A percentile compares a stretch with the other conserved stretches of the same genome.
These are phyloP conservation scores for Fusarium illudens DNA, from an alignment of 2,329 filamentous ascomycete species.

Conservation along the genomic window DNA sequence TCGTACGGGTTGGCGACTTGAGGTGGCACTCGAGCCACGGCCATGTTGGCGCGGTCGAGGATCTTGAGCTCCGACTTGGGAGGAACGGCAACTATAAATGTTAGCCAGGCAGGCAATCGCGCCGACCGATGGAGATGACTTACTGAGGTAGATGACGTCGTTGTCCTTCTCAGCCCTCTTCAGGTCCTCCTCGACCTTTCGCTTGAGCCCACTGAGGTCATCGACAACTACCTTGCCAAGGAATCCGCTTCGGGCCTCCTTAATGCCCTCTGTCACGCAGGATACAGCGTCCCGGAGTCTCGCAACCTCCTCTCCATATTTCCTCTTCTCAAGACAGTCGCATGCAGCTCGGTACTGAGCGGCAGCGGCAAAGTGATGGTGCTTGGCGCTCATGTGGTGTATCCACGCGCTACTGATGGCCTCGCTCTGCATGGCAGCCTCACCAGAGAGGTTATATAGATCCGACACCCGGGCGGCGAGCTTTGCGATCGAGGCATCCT, in stretches of 20 bases:
- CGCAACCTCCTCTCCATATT: slow-evolving; percentile 95
- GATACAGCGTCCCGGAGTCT: slow-evolving; percentile 81
- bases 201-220: slow-evolving; percentile 85
- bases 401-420: slow-evolving; percentile 95
- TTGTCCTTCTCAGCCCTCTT: slow-evolving; percentile 97
- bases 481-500: slow-evolving; percentile 91
- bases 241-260: slow-evolving; percentile 76
- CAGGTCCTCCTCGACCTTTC: slow-evolving; percentile 82
- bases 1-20: slow-evolving; percentile 84
- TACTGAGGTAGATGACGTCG: slow-evolving; percentile 89
- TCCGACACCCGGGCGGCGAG: slow-evolving; percentile 90
- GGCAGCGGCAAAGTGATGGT: slow-evolving; percentile 95
- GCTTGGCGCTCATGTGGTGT: slow-evolving; percentile 95
- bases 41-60: slow-evolving; percentile 90
- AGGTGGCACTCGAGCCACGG: slow-evolving; percentile 77
- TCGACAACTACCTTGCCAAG: slow-evolving; percentile 82
- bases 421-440: slow-evolving; percentile 87
- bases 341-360: slow-evolving; percentile 92
- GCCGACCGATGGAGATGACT: slow-evolving; percentile 33
- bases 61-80: slow-evolving; percentile 87
- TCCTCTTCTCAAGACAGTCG: slow-evolving; percentile 91
- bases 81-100: slow-evolving; percentile 72
- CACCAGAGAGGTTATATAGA: slow-evolving; percentile 83
- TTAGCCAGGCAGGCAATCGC: slow-evolving; percentile 45
- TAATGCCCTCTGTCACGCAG: slow-evolving; percentile 86